phyloP scores from a whole-genome alignment of 2,329 filamentous ascomycete genomes.

The Cladophialophora immunda region DNA sequence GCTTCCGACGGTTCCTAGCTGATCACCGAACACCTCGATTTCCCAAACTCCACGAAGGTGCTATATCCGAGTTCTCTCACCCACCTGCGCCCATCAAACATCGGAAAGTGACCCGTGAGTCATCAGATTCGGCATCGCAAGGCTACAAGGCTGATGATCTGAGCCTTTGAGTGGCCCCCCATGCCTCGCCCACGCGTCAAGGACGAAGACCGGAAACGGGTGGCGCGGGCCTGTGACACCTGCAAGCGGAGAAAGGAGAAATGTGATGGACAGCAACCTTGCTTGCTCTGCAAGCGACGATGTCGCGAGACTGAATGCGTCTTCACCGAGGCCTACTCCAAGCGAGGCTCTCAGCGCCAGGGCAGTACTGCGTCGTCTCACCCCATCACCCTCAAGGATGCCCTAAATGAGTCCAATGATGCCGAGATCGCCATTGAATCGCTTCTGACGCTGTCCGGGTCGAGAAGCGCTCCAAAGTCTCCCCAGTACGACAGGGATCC shows the following conservation, averaged over 20 bases:
- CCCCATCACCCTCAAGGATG: slow-evolving; percentile 35
- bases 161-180: slow-evolving; percentile 9
- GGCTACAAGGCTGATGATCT: slow-evolving; percentile 21
- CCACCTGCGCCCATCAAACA: slow-evolving; percentile 4
- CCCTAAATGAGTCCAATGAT: slow-evolving; percentile 37
- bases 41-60: slow-evolving; percentile 28
- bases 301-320: slow-evolving; percentile 54
- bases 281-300: slow-evolving; percentile 58
- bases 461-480: slow-evolving; percentile 38
- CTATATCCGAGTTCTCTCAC: slow-evolving; percentile 32
- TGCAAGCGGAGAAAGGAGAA: slow-evolving; percentile 57
- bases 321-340: slow-evolving; percentile 45
- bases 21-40: slow-evolving; percentile 11
- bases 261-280: slow-evolving; percentile 61
- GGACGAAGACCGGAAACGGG: slow-evolving; percentile 42
- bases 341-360: slow-evolving; percentile 19
- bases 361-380: slow-evolving; percentile 25
- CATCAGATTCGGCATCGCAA: slow-evolving; percentile 9
- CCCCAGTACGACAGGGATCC: slow-evolving; percentile 30
- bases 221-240: slow-evolving; percentile 41
- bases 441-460: slow-evolving; percentile 39
- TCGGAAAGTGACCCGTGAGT: slow-evolving; percentile 15
- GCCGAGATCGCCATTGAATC: slow-evolving; percentile 42
- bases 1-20: slow-evolving; percentile 32
- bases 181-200: slow-evolving; percentile 43